phyloP scores from a whole-genome alignment of 768 basidiomycete genomes.

The Cubamyces lactineus region DNA sequence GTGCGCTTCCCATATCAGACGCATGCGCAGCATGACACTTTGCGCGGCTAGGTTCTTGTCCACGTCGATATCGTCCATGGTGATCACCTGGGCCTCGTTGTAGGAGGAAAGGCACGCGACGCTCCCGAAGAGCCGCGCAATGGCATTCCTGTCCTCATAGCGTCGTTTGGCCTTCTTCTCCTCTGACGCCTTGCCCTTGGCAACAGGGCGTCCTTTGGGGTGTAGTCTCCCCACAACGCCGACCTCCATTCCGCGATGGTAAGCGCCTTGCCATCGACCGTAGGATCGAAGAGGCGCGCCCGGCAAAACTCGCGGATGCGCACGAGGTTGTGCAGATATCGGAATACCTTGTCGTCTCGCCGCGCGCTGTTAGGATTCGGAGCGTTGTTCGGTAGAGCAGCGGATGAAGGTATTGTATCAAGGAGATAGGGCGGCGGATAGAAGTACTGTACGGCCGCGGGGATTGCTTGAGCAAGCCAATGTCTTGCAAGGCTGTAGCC shows the following conservation, averaged over 20 bases:
- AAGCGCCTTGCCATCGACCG: neutral
- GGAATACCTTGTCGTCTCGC: neutral
- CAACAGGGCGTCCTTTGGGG: neutral
- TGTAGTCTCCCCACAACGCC: conserved; percentile 1
- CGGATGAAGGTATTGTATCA: too few species aligned
- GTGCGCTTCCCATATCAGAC: neutral
- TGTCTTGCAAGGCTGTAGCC: too few species aligned
- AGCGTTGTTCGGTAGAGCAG: too few species aligned
- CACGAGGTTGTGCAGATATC: neutral
- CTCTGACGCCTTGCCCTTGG: neutral
- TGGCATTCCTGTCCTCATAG: neutral
- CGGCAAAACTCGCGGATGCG: neutral
- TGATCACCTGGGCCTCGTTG: too few species aligned
- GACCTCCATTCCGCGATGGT: neutral
- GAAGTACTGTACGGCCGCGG: too few species aligned
- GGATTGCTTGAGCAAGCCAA: too few species aligned
- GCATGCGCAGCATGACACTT: too few species aligned
- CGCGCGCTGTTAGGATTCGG: too few species aligned
- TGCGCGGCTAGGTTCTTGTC: too few species aligned
- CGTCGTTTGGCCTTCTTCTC: neutral
- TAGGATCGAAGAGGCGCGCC: neutral
- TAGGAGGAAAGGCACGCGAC: neutral
- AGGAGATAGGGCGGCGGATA: too few species aligned
- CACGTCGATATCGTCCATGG: too few species aligned
- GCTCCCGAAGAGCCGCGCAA: neutral